phyloP scores from a whole-genome alignment of 208 protist species.

The Crithidia expoeki region DNA sequence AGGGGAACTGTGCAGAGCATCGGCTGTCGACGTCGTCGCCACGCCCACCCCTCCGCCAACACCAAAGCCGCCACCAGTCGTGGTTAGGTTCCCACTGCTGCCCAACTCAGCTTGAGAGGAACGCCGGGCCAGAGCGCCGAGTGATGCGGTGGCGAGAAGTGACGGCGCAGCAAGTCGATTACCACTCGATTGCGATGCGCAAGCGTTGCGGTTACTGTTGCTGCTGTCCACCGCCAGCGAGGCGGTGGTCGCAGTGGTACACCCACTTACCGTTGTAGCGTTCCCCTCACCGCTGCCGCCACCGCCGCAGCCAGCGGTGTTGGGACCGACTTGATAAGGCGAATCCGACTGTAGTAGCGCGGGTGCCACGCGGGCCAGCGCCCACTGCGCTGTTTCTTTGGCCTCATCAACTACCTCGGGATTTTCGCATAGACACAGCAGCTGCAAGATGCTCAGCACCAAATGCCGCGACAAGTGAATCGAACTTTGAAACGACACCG shows the following conservation, averaged over 20 bases:
- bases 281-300: background rate
- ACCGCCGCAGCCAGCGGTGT: background rate
- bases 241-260: background rate
- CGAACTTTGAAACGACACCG: slow-evolving; percentile 52
- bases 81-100: background rate
- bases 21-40: too few species aligned
- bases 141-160: background rate
- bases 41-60: too few species aligned
- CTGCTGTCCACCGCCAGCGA: slow-evolving; percentile 1
- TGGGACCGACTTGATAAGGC: background rate
- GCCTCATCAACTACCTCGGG: slow-evolving; percentile 44
- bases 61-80: too few species aligned
- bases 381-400: slow-evolving; percentile 45
- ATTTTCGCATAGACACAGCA: slow-evolving; percentile 60
- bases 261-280: background rate
- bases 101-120: slow-evolving; percentile 10
- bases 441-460: slow-evolving; percentile 54
- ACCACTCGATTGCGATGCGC: background rate
- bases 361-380: slow-evolving; percentile 24
- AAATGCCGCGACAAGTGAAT: slow-evolving; percentile 43
- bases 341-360: background rate
- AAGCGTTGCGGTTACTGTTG: background rate
- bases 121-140: background rate
- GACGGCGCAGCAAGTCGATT: background rate
- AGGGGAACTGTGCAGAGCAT: background rate